phyloP scores from a whole-genome alignment of 495 filamentous ascomycete species.

The Penicillium argentinense region DNA sequence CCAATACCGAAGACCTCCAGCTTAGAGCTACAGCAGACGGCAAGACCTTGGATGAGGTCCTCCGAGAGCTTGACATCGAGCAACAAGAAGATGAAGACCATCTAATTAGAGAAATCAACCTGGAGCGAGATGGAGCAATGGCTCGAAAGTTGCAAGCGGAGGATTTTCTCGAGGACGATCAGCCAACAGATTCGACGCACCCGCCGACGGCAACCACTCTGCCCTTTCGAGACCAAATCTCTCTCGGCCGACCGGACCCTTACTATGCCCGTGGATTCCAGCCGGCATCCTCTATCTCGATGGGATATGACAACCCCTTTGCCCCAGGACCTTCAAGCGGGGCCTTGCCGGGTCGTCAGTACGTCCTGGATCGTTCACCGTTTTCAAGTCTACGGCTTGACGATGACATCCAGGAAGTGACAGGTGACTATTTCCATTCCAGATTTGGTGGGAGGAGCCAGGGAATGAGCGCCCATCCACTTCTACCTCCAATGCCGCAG shows the following conservation, averaged over 20 bases:
- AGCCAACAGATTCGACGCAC: neutral
- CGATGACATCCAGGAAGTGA: conserved; percentile 26
- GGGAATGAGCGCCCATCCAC: too few relatives aligned
- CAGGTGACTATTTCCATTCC: conserved; percentile 14
- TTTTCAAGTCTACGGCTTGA: conserved; percentile 9
- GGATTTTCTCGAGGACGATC: conserved; percentile 1
- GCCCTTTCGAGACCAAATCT: neutral
- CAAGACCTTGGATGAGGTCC: conserved; percentile 29
- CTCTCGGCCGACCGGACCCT: neutral
- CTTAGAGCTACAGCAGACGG: neutral
- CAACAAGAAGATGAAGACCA: conserved; percentile 33
- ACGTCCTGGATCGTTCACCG: too few relatives aligned
- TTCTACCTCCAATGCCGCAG: too few relatives aligned
- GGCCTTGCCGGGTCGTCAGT: too few relatives aligned
- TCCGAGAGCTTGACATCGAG: conserved; percentile 28
- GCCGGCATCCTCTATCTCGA: neutral
- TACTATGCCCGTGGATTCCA: neutral
- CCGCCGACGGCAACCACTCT: neutral
- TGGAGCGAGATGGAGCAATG: conserved; percentile 44
- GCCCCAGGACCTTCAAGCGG: too few relatives aligned
- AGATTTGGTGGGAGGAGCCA: conserved; percentile 7
- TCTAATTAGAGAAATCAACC: conserved; percentile 11
- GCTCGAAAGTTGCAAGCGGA: conserved; percentile 28
- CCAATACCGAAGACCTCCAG: conserved; percentile 3
- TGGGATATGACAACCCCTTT: too few relatives aligned